Conservation (phyloP, 306 rosid species). For the Carpinus fangiana region DNA sequence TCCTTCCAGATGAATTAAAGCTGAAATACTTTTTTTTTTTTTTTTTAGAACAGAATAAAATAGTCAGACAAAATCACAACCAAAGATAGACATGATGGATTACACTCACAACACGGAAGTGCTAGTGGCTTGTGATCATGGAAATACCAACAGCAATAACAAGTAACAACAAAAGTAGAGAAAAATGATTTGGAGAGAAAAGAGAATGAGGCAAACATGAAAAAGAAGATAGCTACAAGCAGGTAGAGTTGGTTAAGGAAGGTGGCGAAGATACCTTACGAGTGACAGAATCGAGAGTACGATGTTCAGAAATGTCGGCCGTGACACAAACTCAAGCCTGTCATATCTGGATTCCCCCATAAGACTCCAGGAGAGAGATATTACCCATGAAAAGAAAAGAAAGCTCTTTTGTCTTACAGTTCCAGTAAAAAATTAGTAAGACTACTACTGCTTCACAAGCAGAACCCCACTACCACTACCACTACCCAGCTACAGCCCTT, state of each 20-base stretch:
- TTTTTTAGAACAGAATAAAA: too few relatives aligned
- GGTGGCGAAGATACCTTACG: not conserved
- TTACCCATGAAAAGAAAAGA: not conserved
- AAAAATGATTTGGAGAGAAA: not conserved
- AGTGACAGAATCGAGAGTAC: not conserved
- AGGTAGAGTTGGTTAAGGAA: not conserved
- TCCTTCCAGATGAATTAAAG: slow-evolving; percentile 1
- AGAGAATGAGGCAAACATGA: not conserved
- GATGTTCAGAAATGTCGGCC: slow-evolving; percentile 10
- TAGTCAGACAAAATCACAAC: too few relatives aligned
- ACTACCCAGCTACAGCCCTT: not conserved
- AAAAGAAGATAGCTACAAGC: not conserved
- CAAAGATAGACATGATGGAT: too few relatives aligned
- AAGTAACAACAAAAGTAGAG: too few relatives aligned
- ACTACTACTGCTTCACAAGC: not conserved
- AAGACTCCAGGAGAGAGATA: not conserved
- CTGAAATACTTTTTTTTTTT: too few relatives aligned
- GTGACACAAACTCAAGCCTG: not conserved
- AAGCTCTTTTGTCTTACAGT: slow-evolving; percentile 6
- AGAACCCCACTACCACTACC: not conserved
- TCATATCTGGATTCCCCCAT: slow-evolving; percentile 3
- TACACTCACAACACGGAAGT: not conserved
- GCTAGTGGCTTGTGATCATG: not conserved
- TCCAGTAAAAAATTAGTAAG: not conserved
- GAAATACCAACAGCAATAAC: too few relatives aligned